Evolutionary conservation across 2,329 filamentous ascomycete species (phyloP).

Genomic region (Xylariaceae sp.): DNA sequence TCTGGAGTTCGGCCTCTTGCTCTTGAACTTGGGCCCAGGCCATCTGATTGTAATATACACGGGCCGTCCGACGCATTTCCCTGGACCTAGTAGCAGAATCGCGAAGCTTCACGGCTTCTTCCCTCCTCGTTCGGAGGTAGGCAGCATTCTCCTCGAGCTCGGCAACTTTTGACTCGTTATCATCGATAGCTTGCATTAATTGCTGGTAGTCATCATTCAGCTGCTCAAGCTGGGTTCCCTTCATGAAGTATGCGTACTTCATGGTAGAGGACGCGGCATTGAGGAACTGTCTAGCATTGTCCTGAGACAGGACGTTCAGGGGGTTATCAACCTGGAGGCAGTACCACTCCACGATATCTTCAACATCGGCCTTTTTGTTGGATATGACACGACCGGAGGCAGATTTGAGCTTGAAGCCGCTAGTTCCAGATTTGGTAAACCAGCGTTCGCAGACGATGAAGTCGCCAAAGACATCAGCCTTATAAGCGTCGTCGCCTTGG

Average conservation of each 20-base stretch:
- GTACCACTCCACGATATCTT: conserved; percentile 91
- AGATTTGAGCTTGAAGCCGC: conserved; percentile 84
- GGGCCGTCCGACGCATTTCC: conserved; percentile 57
- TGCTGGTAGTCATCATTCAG: conserved; percentile 88
- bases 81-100: conserved; percentile 64
- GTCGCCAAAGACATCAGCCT: conserved; percentile 75
- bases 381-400: conserved; percentile 67
- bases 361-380: conserved; percentile 78
- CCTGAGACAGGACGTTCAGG: conserved; percentile 91
- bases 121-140: conserved; percentile 51
- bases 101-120: conserved; percentile 61
- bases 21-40: conserved; percentile 86
- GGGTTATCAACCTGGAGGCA: conserved; percentile 94
- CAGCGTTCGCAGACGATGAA: conserved; percentile 88
- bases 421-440: conserved; percentile 70
- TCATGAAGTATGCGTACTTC: conserved; percentile 96
- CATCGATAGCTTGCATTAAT: conserved; percentile 73
- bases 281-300: conserved; percentile 89
- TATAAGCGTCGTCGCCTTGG: conserved; percentile 77
- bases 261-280: conserved; percentile 75
- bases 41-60: conserved; percentile 60
- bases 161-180: conserved; percentile 60
- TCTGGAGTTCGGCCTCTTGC: conserved; percentile 55
- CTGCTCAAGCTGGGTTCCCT: conserved; percentile 88
- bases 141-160: conserved; percentile 61